Evolutionary conservation across 2,329 filamentous ascomycete genomes (phyloP).

Genomic region (Leptographium radiaticola): DNA sequence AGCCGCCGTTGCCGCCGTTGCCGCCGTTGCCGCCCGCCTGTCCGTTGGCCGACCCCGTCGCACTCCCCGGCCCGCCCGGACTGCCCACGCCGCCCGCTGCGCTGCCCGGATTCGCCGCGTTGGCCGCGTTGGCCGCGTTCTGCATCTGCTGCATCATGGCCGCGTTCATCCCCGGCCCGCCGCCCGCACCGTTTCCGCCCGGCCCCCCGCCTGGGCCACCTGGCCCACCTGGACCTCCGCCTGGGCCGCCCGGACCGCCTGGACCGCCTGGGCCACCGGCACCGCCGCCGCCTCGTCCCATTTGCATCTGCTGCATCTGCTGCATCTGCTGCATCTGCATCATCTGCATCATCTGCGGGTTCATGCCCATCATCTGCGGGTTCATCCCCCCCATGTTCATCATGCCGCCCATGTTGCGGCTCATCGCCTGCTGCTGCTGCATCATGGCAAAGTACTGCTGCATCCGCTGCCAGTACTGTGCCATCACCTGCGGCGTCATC

Average conservation of each 20-base stretch:
- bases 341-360: conserved; percentile 67
- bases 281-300: conserved; percentile 20
- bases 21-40: conserved; percentile 19
- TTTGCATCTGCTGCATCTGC: conserved; percentile 26
- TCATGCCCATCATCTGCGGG: conserved; percentile 31
- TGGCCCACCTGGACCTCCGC: conserved; percentile 11
- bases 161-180: conserved; percentile 31
- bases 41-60: no score
- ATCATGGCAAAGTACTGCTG: conserved; percentile 93
- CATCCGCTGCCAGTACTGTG: conserved; percentile 97
- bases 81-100: no score
- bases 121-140: conserved; percentile 8
- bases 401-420: conserved; percentile 47
- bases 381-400: conserved; percentile 33
- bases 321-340: conserved; percentile 57
- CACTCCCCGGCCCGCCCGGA: no score
- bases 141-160: conserved; percentile 47
- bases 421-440: conserved; percentile 88
- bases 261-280: conserved; percentile 16
- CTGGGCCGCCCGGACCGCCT: conserved; percentile 25
- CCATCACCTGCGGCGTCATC: conserved; percentile 96
- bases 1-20: conserved; percentile 16
- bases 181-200: no score
- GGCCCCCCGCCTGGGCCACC: conserved; percentile 25
- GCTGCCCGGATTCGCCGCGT: not conserved